phyloP scores from a whole-genome alignment of 2,329 filamentous ascomycete genomes.

The Cordyceps tenuipes region DNA sequence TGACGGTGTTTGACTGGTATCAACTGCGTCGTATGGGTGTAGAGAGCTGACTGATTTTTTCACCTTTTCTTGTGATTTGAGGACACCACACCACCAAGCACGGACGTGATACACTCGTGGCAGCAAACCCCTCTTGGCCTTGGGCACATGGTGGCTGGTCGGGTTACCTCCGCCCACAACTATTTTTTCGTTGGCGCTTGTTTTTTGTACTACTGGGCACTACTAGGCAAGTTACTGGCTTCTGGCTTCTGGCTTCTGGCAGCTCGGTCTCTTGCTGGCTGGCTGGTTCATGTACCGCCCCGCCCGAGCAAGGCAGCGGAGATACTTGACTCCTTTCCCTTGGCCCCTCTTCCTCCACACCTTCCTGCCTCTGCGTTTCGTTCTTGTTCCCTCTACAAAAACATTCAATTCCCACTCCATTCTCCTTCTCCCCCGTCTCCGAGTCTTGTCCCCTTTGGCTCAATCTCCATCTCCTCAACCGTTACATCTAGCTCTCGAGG shows the following conservation, averaged over 20 bases:
- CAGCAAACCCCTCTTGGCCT: not conserved
- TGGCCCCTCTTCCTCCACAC: constrained; percentile 12
- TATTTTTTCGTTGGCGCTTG: not conserved
- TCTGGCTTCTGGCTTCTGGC: not conserved
- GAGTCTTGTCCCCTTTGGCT: constrained; percentile 12
- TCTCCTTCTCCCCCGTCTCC: constrained; percentile 4
- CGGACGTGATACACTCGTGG: not conserved
- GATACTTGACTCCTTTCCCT: constrained; percentile 13
- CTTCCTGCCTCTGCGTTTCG: constrained; percentile 11
- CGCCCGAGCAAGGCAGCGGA: not conserved
- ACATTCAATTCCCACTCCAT: constrained; percentile 13
- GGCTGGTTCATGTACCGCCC: not conserved
- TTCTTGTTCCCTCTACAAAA: constrained; percentile 11
- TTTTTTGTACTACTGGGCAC: not conserved
- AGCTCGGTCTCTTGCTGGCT: not conserved
- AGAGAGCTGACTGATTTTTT: not conserved
- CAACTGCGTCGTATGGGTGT: not conserved
- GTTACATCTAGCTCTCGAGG: constrained; percentile 13
- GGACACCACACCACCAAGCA: not conserved
- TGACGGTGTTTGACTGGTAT: not conserved
- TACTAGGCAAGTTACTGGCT: too few relatives aligned
- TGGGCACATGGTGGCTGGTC: not conserved
- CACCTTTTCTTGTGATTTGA: not conserved
- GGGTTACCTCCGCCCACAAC: constrained; percentile 4
- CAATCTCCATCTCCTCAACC: constrained; percentile 13